A percentile compares a stretch with the other conserved stretches of the same genome.
Conservation (phyloP, 2,329 filamentous ascomycete genomes). For the Xylaria sp. region DNA sequence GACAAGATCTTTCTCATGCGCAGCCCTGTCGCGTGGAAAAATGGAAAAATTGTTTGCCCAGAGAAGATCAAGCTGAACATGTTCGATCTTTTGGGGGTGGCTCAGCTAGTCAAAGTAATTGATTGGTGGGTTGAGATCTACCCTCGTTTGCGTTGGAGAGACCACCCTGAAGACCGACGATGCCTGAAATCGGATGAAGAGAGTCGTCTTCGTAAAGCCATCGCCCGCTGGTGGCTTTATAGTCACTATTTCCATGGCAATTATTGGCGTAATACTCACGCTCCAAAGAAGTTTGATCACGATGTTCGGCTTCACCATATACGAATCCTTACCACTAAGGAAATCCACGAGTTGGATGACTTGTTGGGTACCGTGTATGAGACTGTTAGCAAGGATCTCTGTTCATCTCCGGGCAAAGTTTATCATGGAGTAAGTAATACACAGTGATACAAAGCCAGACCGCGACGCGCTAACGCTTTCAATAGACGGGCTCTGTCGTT, state of each 20-base stretch:
- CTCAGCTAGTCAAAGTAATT: conserved; percentile 49
- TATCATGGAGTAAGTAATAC: conserved; percentile 40
- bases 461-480: conserved; percentile 29
- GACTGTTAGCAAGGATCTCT: conserved; percentile 46
- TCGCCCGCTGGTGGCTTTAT: conserved; percentile 67
- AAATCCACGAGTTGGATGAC: conserved; percentile 46
- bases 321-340: conserved; percentile 43
- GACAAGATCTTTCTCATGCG: conserved; percentile 38
- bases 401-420: conserved; percentile 45
- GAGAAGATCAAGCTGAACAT: conserved; percentile 42
- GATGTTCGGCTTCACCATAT: conserved; percentile 46
- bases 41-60: conserved; percentile 40
- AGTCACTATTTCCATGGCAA: conserved; percentile 62
- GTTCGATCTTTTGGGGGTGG: conserved; percentile 46
- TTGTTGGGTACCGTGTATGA: conserved; percentile 42
- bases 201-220: conserved; percentile 59
- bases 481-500: conserved; percentile 33
- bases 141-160: conserved; percentile 58
- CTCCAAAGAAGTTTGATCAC: conserved; percentile 38
- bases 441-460: background rate
- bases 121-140: conserved; percentile 55
- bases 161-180: conserved; percentile 57
- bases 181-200: conserved; percentile 56
- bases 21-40: conserved; percentile 35
- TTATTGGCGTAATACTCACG: conserved; percentile 45